Evolutionary conservation across 208 protist species (phyloP).

Genomic region (Crithidia fasciculata): DNA sequence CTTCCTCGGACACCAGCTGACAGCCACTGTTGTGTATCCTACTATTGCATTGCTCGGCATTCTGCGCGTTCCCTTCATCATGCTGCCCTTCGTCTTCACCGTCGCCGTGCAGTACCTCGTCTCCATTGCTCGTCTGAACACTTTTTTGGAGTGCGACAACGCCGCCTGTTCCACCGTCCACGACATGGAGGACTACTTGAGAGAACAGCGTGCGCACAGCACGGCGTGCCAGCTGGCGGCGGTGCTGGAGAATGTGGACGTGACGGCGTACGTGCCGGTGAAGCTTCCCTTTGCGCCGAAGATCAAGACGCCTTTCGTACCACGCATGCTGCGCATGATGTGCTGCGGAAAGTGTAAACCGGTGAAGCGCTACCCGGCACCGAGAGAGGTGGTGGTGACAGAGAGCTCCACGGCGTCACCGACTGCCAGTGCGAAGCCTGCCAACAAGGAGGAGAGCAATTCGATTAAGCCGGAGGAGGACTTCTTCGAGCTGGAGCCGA

Average conservation of each 20-base stretch:
- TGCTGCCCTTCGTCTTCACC: conserved; percentile 83
- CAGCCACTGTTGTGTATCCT: conserved; percentile 85
- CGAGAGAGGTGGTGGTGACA: too few relatives aligned
- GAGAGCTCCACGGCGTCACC: too few relatives aligned
- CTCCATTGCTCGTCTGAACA: conserved; percentile 64
- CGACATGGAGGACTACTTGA: conserved; percentile 25
- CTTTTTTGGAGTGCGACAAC: conserved; percentile 70
- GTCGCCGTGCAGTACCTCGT: conserved; percentile 71
- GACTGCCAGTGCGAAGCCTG: background rate
- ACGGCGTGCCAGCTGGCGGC: conserved; percentile 30
- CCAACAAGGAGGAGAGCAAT: background rate
- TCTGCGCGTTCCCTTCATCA: conserved; percentile 87
- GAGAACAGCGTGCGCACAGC: conserved; percentile 20
- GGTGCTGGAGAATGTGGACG: conserved; percentile 31
- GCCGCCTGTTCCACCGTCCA: conserved; percentile 5
- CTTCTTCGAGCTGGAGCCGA: conserved; percentile 45
- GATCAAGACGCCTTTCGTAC: conserved; percentile 20
- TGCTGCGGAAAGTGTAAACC: conserved; percentile 32
- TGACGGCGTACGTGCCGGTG: conserved; percentile 39
- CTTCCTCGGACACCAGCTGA: conserved; percentile 61
- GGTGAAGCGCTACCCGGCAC: background rate
- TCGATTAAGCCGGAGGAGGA: background rate
- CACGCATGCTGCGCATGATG: conserved; percentile 28
- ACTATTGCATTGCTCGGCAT: conserved; percentile 90
- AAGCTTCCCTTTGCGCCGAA: conserved; percentile 53